Base-by-base conservation (phyloP, 1,284 basidiomycete genomes). In the Melampsora larici-populina region DNA sequence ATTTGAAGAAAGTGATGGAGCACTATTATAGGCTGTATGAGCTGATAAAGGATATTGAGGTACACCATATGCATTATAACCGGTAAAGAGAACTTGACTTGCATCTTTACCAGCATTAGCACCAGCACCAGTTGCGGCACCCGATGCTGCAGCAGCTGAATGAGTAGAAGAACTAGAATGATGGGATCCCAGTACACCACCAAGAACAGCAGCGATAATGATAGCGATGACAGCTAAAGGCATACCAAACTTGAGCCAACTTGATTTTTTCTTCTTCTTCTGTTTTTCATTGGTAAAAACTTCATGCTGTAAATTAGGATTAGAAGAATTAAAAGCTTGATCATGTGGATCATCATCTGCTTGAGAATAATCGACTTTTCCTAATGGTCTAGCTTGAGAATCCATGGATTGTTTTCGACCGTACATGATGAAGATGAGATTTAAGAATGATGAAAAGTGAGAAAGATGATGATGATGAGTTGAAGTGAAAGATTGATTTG, bases 11-110 rank as follows among this genome's bases (percentile, higher is more conserved):
- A 76, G 64, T 40, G 49, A 24, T 40, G 73, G 73, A 9, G 73
- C 65, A n/a, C 29, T 60, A 29, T 76, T 67, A 58, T 67, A 76
- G 55, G 60, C 26, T 21, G 60, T 49, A 40, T 43, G 33, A 48
- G 64, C 73, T 26, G 73, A 68, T 18, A n/a, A 48, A 24, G 73
- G 73, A 49, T 76, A 76, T 40, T 76, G 73, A 6, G 73, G 73
- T 24, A 76, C 73, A 6, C 73, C 73, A 55, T 76, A 76, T 17
- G 73, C 6, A 65, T 68, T 76, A 36, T 76, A 76, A 24, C 73
- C 73, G n/a, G 73, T 51, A 55, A 76, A 76, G 65, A 76, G 66
- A 1, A 76, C 58, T 18, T 76, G 73, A 31, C 55, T 55, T 31
- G 65, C 46, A 40, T 67, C 64, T 29, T 60, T 67, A n/a, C 73